Evolutionary conservation across 1,284 basidiomycete genomes (phyloP).

Genomic region (Leccinum glutinopallens): DNA sequence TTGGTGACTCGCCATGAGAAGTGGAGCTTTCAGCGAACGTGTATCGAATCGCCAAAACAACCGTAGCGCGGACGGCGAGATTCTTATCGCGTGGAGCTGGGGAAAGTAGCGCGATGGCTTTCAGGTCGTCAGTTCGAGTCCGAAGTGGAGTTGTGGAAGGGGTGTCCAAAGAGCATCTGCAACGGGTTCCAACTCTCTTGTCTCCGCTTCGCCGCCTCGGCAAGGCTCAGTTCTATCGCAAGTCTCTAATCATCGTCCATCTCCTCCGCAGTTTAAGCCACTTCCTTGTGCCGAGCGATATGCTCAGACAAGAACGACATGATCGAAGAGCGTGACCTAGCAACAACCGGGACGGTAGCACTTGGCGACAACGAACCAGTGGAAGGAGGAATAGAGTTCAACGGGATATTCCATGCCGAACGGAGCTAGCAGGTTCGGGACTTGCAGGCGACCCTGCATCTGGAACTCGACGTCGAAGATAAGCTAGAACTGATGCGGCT

Average conservation of each 20-base stretch:
- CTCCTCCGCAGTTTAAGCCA: slow-evolving; percentile 28
- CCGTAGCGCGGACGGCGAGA: slow-evolving; percentile 78
- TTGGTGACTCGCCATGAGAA: too few species aligned
- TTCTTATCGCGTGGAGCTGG: slow-evolving; percentile 76
- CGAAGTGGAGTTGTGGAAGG: slow-evolving; percentile 77
- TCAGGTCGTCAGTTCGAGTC: slow-evolving; percentile 85
- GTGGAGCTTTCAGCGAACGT: slow-evolving; percentile 89
- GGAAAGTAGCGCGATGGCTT: slow-evolving; percentile 89
- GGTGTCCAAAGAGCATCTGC: slow-evolving; percentile 91
- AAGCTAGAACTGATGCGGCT: slow-evolving; percentile 30
- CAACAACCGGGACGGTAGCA: slow-evolving; percentile 5
- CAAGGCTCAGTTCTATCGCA: slow-evolving; percentile 58
- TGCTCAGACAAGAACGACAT: slow-evolving; percentile 21
- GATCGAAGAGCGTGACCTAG: slow-evolving; percentile 9
- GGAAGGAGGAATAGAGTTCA: slow-evolving; percentile 22
- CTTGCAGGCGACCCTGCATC: slow-evolving; percentile 17
- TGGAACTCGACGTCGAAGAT: slow-evolving; percentile 30
- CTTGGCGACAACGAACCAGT: slow-evolving; percentile 23
- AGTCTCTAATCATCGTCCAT: slow-evolving; percentile 56
- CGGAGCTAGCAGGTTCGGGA: slow-evolving; percentile 21
- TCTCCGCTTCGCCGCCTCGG: slow-evolving; percentile 50
- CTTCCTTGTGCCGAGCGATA: slow-evolving; percentile 11
- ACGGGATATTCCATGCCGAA: slow-evolving; percentile 34
- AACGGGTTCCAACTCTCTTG: slow-evolving; percentile 69
- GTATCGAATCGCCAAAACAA: slow-evolving; percentile 92